Evolutionary conservation across 1,284 basidiomycete species (phyloP).

Genomic region (Rhodotorula sp.): DNA sequence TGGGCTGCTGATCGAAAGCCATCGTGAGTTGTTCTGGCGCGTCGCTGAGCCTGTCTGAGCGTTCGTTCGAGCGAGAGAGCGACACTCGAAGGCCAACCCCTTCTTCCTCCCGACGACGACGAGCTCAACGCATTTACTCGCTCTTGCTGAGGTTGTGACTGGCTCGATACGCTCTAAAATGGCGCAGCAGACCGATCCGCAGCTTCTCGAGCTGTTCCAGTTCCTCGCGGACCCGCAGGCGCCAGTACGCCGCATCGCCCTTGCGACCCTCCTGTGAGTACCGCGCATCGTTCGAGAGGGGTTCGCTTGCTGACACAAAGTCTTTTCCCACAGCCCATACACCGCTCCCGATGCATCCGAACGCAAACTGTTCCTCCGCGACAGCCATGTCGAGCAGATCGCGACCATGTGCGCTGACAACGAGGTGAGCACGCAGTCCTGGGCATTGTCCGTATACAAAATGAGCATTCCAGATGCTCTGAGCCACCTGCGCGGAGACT

Average conservation of each 20-base stretch:
- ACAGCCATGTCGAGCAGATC: slow-evolving; percentile 36
- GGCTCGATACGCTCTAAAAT: neutral
- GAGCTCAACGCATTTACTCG: no score
- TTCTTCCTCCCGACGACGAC: no score
- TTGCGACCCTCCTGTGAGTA: slow-evolving; percentile 30
- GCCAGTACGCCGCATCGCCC: slow-evolving; percentile 37
- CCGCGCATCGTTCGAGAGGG: neutral
- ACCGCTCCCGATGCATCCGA: slow-evolving; percentile 31
- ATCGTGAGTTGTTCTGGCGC: neutral
- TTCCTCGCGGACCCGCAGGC: slow-evolving; percentile 35
- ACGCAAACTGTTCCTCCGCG: slow-evolving; percentile 37
- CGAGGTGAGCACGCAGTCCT: slow-evolving; percentile 18
- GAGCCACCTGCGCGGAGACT: neutral
- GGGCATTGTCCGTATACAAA: no score
- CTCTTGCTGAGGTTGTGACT: neutral
- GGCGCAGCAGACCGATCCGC: slow-evolving; percentile 7
- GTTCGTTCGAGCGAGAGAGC: neutral
- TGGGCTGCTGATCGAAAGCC: slow-evolving; percentile 52
- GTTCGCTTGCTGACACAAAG: neutral
- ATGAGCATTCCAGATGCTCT: no score
- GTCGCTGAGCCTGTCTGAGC: neutral
- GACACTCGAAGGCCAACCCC: no score
- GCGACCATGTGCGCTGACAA: slow-evolving; percentile 39
- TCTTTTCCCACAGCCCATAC: slow-evolving; percentile 23
- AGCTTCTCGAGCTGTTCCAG: slow-evolving; percentile 35